Conservation (phyloP, 495 filamentous ascomycete species). For the Aspergillus biplanus region DNA sequence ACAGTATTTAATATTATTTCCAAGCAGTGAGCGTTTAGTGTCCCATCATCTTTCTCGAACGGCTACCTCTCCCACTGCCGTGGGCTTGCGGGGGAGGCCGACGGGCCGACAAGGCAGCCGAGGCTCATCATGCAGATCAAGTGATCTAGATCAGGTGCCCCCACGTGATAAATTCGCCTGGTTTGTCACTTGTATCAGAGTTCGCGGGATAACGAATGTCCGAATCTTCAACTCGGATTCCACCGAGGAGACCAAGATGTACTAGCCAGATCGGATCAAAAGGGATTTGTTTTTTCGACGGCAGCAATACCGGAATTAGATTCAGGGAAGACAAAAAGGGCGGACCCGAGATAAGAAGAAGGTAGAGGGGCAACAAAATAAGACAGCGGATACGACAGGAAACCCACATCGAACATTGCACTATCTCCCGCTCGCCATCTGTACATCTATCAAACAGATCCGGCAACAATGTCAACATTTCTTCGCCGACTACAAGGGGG, state of each 20-base stretch:
- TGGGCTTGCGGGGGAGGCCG: constrained; percentile 36
- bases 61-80: constrained; percentile 7
- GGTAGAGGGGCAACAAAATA: neutral
- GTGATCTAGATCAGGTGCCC: neutral
- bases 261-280: no score
- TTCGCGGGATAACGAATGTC: constrained; percentile 23
- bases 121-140: constrained; percentile 33
- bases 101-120: constrained; percentile 30
- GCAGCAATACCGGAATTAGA: no score
- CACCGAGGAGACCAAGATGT: no score
- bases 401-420: neutral
- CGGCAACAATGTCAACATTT: constrained; percentile 40
- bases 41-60: neutral
- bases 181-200: constrained; percentile 22
- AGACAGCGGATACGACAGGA: neutral
- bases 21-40: neutral
- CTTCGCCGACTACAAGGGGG: constrained; percentile 65
- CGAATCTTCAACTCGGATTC: constrained; percentile 1
- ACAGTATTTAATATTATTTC: constrained; percentile 8
- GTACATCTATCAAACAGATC: constrained; percentile 7
- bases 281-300: no score
- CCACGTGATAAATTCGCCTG: constrained; percentile 29
- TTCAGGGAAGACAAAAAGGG: no score
- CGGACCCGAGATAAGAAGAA: neutral
- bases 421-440: constrained; percentile 3